Conservation (phyloP, 768 basidiomycete species). For the Lactarius psammicola region DNA sequence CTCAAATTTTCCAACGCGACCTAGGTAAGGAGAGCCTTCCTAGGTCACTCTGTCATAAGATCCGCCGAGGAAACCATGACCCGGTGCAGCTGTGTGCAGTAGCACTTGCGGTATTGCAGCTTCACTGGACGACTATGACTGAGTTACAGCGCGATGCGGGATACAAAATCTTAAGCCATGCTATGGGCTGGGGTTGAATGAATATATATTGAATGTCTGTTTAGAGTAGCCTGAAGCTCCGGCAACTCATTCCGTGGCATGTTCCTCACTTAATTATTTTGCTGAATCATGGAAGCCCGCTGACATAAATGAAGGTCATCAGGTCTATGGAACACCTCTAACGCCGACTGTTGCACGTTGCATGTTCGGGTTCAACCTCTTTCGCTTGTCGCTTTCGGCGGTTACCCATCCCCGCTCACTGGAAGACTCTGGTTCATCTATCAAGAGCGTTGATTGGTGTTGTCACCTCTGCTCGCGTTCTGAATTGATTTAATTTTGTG, state of each 20-base stretch:
- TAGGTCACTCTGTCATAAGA: not conserved
- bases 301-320: no score
- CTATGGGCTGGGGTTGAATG: no score
- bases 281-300: no score
- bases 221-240: no score
- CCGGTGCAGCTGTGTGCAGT: not conserved
- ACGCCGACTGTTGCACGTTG: no score
- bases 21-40: not conserved
- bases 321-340: no score
- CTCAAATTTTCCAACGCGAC: not conserved
- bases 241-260: no score
- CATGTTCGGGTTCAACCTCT: not conserved
- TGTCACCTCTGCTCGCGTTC: not conserved
- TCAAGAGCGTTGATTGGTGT: not conserved
- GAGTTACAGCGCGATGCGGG: no score
- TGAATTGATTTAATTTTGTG: not conserved
- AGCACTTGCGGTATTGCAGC: not conserved
- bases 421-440: not conserved
- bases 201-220: no score
- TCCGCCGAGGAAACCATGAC: not conserved
- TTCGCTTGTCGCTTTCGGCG: not conserved
- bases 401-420: not conserved
- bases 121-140: not conserved
- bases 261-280: no score
- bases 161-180: no score